phyloP scores from a whole-genome alignment of 257 asterid genomes.

The Oldenlandia corymbosa region DNA sequence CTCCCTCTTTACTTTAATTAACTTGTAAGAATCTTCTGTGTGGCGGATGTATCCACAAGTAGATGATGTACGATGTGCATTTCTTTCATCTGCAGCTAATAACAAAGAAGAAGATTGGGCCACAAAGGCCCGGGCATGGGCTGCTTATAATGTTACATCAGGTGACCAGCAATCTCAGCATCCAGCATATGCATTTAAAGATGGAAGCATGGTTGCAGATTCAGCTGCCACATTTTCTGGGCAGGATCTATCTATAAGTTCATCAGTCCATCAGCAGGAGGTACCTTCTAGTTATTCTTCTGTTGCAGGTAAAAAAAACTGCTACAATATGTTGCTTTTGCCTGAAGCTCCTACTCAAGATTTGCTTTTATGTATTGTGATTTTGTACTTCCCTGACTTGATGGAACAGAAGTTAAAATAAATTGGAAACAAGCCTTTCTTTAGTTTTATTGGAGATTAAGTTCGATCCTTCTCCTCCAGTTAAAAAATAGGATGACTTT shows the following conservation, averaged over 20 bases:
- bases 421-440: slow-evolving; percentile 1
- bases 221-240: slow-evolving; percentile 43
- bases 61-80: slow-evolving; percentile 12
- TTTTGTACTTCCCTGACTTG: slow-evolving; percentile 7
- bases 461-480: too few relatives aligned
- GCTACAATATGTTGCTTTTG: slow-evolving; percentile 37
- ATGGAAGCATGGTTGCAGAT: slow-evolving; percentile 53
- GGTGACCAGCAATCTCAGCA: slow-evolving; percentile 53
- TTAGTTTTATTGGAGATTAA: not conserved
- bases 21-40: not conserved
- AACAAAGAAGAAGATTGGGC: slow-evolving; percentile 91
- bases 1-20: slow-evolving; percentile 2
- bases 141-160: slow-evolving; percentile 68
- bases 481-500: not conserved
- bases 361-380: slow-evolving; percentile 27
- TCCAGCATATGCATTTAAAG: slow-evolving; percentile 13
- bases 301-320: slow-evolving; percentile 83
- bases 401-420: slow-evolving; percentile 6
- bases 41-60: too few relatives aligned
- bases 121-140: slow-evolving; percentile 97
- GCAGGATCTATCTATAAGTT: slow-evolving; percentile 51
- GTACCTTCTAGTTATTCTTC: slow-evolving; percentile 99
- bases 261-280: slow-evolving; percentile 97
- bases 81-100: slow-evolving; percentile 41
- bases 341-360: slow-evolving; percentile 42